These are phyloP conservation scores for Fusarium lateritium DNA, from an alignment of 2,329 filamentous ascomycete genomes.

Conservation along the genomic window DNA sequence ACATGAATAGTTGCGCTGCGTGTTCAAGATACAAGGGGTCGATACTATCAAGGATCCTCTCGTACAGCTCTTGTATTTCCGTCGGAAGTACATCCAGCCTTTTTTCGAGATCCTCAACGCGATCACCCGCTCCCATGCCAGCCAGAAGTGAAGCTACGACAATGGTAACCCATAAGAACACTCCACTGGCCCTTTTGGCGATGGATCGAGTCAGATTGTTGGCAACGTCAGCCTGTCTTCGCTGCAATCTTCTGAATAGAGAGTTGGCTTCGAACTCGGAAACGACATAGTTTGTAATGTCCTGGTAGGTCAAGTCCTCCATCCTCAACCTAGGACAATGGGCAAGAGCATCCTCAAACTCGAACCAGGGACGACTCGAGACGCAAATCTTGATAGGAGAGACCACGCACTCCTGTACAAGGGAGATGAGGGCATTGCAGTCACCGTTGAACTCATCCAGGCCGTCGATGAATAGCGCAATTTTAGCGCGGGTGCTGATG, in stretches of 20 bases:
- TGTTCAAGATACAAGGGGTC: conserved; percentile 12
- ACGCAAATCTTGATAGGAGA: conserved; percentile 5
- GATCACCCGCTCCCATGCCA: conserved; percentile 11
- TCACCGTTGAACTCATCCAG: conserved; percentile 22
- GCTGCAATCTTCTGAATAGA: not conserved
- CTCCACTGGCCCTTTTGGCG: not conserved
- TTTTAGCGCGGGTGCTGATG: not conserved
- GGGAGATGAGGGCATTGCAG: not conserved
- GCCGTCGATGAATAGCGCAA: conserved; percentile 20
- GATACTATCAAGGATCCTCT: not conserved
- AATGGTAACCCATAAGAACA: conserved; percentile 21
- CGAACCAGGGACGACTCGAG: conserved; percentile 25
- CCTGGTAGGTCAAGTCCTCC: conserved; percentile 10
- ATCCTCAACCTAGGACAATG: not conserved
- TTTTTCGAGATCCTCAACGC: not conserved
- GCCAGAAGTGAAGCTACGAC: conserved; percentile 14
- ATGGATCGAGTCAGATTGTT: not conserved
- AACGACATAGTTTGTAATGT: not conserved
- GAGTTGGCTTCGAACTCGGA: not conserved
- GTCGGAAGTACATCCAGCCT: not conserved
- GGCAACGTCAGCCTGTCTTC: not conserved
- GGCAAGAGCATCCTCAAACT: conserved; percentile 14
- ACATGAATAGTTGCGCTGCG: conserved; percentile 5
- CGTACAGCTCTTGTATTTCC: not conserved
- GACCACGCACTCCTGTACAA: not conserved